Evolutionary conservation across 1,284 basidiomycete species (phyloP), one percentile per base, ranked within the genome.

Genomic region (Sanghuangporus sanghuang): DNA sequence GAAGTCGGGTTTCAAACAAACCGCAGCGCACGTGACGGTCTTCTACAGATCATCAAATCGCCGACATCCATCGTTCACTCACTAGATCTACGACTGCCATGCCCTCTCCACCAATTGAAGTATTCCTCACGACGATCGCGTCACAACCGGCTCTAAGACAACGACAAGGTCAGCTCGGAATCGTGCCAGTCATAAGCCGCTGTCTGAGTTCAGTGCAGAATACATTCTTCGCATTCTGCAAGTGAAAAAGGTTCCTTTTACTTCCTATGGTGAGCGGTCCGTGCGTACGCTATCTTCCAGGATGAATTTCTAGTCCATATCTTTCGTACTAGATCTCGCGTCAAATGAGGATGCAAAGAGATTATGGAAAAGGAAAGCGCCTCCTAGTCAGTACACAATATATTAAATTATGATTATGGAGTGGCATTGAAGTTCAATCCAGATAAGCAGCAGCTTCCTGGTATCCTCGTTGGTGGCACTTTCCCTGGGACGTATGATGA

Each of bases 51-150:
- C 2, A 32, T 32, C 27, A 32, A 32, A 32, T 32, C 27, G 27
- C 27, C 27, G 27, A 32, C 27, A 27, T 3, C 27, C 1, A n/a
- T n/a, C n/a, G n/a, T n/a, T n/a, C n/a, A n/a, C n/a, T n/a, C 27
- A 27, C 27, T 3, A 27, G 27, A 27, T 27, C 27, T 27, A 27
- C 27, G 27, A n/a, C 40, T 16, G 3, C 32, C 35, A 92, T 92
- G 89, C 80, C 85, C 62, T 82, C 88, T 21, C 91, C 90, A 9
- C 91, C 90, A 4, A 87, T 93, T 65, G 84, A 89, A 68, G 73
- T 92, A 42, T 92, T 90, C 72, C 80, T 92, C 61, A 93, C 91
- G n/a, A 93, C 91, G 9, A 93, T 93, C 66, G 88, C 87, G 4
- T 90, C 89, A 61, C 87, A 91, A 71, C 85, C 89, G 1, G 82